Evolutionary conservation across 257 asterid genomes (phyloP).

Genomic region (Nicotiana benthamiana): DNA sequence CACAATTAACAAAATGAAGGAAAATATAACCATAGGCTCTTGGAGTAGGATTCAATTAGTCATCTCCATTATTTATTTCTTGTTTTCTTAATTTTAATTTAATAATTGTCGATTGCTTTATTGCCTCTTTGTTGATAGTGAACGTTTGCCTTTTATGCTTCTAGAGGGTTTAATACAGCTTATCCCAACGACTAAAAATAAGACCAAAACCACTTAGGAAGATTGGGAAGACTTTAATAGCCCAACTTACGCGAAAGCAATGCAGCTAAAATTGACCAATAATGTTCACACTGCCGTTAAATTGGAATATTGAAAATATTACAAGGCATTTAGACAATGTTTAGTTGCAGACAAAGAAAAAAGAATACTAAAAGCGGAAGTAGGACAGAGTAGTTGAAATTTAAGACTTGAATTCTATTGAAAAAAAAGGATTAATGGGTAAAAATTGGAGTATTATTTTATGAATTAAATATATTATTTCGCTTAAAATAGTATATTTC

Average conservation of each 20-base stretch:
- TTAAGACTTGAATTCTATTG: background rate
- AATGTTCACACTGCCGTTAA: constrained; percentile 3
- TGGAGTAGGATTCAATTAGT: background rate
- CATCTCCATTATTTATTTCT: background rate
- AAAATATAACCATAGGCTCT: background rate
- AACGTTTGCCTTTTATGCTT: background rate
- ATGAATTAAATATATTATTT: too few relatives aligned
- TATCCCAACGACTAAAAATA: background rate
- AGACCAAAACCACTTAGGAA: background rate
- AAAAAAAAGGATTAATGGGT: background rate
- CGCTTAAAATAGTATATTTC: too few relatives aligned
- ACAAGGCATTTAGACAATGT: background rate
- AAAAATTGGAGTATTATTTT: too few relatives aligned
- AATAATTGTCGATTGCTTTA: too few relatives aligned
- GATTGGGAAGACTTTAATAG: background rate
- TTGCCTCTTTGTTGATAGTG: background rate
- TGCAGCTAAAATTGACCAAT: background rate
- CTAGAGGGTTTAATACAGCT: background rate
- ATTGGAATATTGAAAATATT: background rate
- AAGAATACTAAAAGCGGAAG: background rate
- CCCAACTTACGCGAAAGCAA: background rate
- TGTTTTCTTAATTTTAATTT: background rate
- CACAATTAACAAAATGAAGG: background rate
- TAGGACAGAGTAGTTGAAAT: background rate
- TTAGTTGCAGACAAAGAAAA: background rate